phyloP scores from a whole-genome alignment of 108 stramenopile genomes.

The Phaeodactylum tricornutum region DNA sequence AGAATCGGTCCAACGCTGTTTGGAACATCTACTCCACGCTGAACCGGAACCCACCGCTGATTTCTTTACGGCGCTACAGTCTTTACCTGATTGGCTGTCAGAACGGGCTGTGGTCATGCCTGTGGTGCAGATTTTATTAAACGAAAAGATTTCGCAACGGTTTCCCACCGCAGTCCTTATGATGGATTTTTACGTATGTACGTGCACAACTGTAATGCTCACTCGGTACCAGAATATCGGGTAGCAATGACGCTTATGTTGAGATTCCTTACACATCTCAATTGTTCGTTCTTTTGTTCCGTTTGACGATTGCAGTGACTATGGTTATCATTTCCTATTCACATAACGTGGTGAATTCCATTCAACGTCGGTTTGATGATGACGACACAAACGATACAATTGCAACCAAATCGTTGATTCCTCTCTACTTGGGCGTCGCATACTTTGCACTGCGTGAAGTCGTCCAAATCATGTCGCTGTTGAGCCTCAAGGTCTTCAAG shows the following conservation, averaged over 20 bases:
- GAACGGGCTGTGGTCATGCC: conserved; percentile 53
- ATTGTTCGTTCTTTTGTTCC: too few relatives aligned
- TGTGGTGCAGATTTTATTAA: conserved; percentile 52
- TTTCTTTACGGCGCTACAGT: conserved; percentile 67
- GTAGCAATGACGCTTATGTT: too few relatives aligned
- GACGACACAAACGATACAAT: conserved; percentile 12
- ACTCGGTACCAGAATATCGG: too few relatives aligned
- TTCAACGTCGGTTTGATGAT: conserved; percentile 14
- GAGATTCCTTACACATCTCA: too few relatives aligned
- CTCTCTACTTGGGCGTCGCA: conserved; percentile 36
- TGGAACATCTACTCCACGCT: conserved; percentile 45
- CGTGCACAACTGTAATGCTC: too few relatives aligned
- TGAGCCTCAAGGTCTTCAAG: conserved; percentile 40
- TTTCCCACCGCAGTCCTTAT: conserved; percentile 57
- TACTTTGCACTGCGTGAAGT: conserved; percentile 69
- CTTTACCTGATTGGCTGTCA: conserved; percentile 45
- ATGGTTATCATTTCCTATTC: conserved; percentile 23
- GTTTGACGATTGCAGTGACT: conserved; percentile 1
- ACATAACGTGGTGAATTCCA: conserved; percentile 15
- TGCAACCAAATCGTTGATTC: conserved; percentile 6
- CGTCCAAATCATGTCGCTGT: conserved; percentile 38
- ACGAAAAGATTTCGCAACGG: conserved; percentile 56
- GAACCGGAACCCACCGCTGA: conserved; percentile 59
- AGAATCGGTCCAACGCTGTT: conserved; percentile 40
- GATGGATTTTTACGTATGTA: conserved; percentile 35